These are phyloP conservation scores for Suhomyces prunicola DNA, from an alignment of 805 yeast species.

Conservation along the genomic window DNA sequence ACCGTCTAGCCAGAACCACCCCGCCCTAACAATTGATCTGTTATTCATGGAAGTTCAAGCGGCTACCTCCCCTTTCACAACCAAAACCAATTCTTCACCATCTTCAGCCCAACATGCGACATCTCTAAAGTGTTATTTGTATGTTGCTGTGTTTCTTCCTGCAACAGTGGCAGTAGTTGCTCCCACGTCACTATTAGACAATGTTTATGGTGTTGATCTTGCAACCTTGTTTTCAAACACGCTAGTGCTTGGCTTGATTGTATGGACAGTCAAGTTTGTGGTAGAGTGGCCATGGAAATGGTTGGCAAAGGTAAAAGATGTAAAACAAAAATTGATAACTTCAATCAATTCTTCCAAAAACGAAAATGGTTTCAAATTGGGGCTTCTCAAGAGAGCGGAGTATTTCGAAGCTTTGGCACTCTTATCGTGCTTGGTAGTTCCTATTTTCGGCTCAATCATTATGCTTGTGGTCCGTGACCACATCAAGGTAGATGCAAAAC, in stretches of 20 bases:
- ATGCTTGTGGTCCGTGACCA: constrained; percentile 26
- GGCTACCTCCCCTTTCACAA: background rate
- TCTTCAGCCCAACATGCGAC: background rate
- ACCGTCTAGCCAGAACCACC: background rate
- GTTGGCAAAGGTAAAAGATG: constrained; percentile 23
- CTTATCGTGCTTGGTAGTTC: constrained; percentile 22
- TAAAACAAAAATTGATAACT: constrained; percentile 13
- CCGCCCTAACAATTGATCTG: background rate
- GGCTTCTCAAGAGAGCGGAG: constrained; percentile 9
- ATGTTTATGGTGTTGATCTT: constrained; percentile 13
- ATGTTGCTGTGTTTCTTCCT: constrained; percentile 22
- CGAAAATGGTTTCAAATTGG: background rate
- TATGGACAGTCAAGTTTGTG: constrained; percentile 31
- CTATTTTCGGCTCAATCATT: constrained; percentile 24
- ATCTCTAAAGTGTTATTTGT: constrained; percentile 16
- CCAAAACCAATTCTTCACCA: background rate
- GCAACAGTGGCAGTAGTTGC: constrained; percentile 22
- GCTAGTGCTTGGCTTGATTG: constrained; percentile 27
- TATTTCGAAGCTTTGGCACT: constrained; percentile 20
- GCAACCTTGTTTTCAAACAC: constrained; percentile 30
- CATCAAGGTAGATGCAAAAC: constrained; percentile 23
- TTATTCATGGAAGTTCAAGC: background rate
- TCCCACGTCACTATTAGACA: constrained; percentile 14
- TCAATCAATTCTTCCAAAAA: background rate
- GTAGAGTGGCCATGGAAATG: constrained; percentile 46